These are phyloP conservation scores for Xylaria intraflava DNA, from an alignment of 495 filamentous ascomycete genomes.

Conservation along the genomic window DNA sequence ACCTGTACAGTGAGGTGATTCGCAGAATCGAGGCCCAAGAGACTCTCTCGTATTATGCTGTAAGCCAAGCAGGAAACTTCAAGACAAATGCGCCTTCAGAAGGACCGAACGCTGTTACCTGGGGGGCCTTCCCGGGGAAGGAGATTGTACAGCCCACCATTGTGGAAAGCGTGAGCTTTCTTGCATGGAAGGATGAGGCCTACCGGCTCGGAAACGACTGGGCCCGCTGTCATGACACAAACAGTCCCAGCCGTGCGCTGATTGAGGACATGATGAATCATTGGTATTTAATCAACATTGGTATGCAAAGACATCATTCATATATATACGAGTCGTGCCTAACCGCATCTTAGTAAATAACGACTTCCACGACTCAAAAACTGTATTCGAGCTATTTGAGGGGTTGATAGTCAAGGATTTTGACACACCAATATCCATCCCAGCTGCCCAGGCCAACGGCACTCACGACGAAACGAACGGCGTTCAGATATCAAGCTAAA, in stretches of 20 bases:
- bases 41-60: constrained; percentile 87
- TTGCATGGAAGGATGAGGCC: constrained; percentile 99
- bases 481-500: constrained; percentile 5
- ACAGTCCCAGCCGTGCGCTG: constrained; percentile 71
- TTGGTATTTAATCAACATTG: constrained; percentile 94
- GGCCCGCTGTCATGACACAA: constrained; percentile 79
- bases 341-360: constrained; percentile 66
- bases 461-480: constrained; percentile 15
- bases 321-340: not conserved
- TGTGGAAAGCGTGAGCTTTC: constrained; percentile 93
- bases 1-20: constrained; percentile 70
- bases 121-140: constrained; percentile 98
- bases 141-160: constrained; percentile 99
- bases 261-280: constrained; percentile 78
- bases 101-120: constrained; percentile 93
- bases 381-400: constrained; percentile 81
- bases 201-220: constrained; percentile 89
- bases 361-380: constrained; percentile 75
- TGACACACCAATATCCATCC: constrained; percentile 34
- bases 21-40: constrained; percentile 69
- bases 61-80: constrained; percentile 71
- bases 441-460: constrained; percentile 13
- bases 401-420: constrained; percentile 63
- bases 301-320: constrained; percentile 45
- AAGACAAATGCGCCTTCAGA: constrained; percentile 78